Evolutionary conservation across 768 basidiomycete species (phyloP).

Genomic region (Gloeostereum incarnatum): DNA sequence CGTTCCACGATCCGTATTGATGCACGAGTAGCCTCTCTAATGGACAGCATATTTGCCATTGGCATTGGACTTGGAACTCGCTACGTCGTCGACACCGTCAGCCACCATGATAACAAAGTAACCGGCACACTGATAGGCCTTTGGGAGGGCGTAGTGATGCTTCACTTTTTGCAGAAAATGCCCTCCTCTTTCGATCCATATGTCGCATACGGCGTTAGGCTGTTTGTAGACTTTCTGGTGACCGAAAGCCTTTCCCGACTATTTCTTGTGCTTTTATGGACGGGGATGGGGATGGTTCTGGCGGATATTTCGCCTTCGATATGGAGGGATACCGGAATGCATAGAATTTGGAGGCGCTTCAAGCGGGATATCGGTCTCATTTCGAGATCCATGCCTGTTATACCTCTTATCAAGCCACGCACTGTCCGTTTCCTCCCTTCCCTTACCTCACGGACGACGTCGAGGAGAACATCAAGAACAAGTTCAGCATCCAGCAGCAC

Average conservation of each 20-base stretch:
- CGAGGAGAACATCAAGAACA: not conserved
- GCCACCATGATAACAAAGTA: conserved; percentile 37
- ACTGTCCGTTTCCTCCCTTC: conserved; percentile 23
- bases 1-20: too few relatives aligned
- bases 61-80: conserved; percentile 59
- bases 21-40: too few relatives aligned
- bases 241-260: conserved; percentile 43
- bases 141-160: conserved; percentile 72
- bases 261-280: conserved; percentile 42
- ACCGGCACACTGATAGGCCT: conserved; percentile 65
- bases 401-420: conserved; percentile 3
- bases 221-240: conserved; percentile 63
- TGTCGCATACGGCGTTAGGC: conserved; percentile 55
- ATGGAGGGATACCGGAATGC: conserved; percentile 32
- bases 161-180: conserved; percentile 62
- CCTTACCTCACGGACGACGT: conserved; percentile 14
- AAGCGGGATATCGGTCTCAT: conserved; percentile 19
- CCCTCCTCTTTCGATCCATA: conserved; percentile 63
- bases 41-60: conserved; percentile 69
- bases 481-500: conserved; percentile 1
- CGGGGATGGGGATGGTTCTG: conserved; percentile 40
- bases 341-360: conserved; percentile 24
- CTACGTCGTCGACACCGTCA: conserved; percentile 45
- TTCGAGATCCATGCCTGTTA: conserved; percentile 8
- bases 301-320: conserved; percentile 40